Evolutionary conservation across 2,329 filamentous ascomycete species (phyloP).

Genomic region (Leptographium flavum): DNA sequence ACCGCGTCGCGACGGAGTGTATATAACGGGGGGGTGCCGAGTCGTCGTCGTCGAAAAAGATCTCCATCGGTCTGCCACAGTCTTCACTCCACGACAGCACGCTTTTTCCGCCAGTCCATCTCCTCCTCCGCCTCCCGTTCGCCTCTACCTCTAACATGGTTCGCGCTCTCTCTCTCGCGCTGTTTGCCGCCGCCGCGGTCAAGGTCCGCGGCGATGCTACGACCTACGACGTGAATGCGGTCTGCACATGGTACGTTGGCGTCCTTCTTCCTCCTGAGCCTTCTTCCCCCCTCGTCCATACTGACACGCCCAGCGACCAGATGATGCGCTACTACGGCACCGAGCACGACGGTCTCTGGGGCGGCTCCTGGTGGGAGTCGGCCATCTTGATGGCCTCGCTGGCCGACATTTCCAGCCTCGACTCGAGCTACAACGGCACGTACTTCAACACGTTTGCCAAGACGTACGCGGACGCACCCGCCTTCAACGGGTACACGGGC

Average conservation of each 20-base stretch:
- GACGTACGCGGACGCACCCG: background rate
- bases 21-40: no score
- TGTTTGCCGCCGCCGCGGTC: background rate
- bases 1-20: no score
- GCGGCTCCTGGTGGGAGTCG: conserved; percentile 2
- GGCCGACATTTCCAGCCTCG: background rate
- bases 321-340: conserved; percentile 2
- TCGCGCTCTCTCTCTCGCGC: background rate
- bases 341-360: background rate
- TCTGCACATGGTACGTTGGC: background rate
- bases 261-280: background rate
- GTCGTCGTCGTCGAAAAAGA: no score
- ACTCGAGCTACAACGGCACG: background rate
- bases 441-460: background rate
- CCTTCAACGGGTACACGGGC: background rate
- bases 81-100: no score
- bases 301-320: background rate
- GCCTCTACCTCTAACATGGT: no score
- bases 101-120: no score
- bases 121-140: no score
- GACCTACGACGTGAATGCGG: background rate
- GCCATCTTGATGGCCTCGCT: background rate
- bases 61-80: no score
- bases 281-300: background rate
- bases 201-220: background rate